Percentiles rank a stretch among this genome's conserved stretches.
phyloP scores from a whole-genome alignment of 2,329 filamentous ascomycete species.

The Lasiodiplodia citricola region DNA sequence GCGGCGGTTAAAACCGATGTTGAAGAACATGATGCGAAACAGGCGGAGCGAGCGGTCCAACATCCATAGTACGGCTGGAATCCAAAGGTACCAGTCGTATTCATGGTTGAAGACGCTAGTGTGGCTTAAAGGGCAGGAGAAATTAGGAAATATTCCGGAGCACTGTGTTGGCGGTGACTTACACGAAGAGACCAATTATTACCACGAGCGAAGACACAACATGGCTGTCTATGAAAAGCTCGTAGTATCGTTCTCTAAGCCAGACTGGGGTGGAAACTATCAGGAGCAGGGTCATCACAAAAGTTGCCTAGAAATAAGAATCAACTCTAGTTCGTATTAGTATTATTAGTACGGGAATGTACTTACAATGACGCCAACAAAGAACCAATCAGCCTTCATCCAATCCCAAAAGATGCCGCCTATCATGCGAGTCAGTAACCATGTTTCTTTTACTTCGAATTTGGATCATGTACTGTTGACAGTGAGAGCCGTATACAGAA shows the following conservation, averaged over 20 bases:
- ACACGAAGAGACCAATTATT: conserved; percentile 59
- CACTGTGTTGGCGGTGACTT: conserved; percentile 34
- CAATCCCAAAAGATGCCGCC: conserved; percentile 3
- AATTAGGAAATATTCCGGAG: conserved; percentile 37
- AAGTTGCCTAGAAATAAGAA: conserved; percentile 33
- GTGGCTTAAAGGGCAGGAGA: conserved; percentile 53
- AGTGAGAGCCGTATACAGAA: conserved; percentile 60
- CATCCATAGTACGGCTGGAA: conserved; percentile 56
- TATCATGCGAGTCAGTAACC: neutral
- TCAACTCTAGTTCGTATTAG: neutral
- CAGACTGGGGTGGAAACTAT: conserved; percentile 56
- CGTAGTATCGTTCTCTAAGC: conserved; percentile 58
- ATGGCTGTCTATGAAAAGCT: conserved; percentile 51
- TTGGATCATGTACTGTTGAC: neutral
- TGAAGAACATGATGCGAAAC: conserved; percentile 51
- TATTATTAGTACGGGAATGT: neutral
- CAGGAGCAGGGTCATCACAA: conserved; percentile 53
- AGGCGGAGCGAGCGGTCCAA: conserved; percentile 56
- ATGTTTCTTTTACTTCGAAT: neutral
- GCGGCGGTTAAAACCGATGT: conserved; percentile 43
- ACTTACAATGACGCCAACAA: conserved; percentile 12
- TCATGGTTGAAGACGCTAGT: conserved; percentile 49
- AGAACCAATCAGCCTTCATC: conserved; percentile 11
- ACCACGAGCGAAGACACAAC: conserved; percentile 49
- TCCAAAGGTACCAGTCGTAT: conserved; percentile 58